These are phyloP conservation scores for Penicillium soppii DNA, from an alignment of 495 filamentous ascomycete genomes.

Conservation along the genomic window DNA sequence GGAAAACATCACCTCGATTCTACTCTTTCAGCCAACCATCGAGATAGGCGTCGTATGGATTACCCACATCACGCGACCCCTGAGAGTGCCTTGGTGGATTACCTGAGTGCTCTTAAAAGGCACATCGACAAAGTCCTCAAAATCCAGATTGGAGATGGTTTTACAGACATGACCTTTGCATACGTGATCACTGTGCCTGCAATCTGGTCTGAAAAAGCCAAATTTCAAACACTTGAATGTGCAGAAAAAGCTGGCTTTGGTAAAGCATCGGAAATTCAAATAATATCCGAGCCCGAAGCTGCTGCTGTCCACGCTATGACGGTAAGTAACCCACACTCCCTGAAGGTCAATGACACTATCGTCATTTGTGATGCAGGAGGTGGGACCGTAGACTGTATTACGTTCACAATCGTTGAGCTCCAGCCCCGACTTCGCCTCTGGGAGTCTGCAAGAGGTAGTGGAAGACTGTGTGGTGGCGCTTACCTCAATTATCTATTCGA, in stretches of 20 bases:
- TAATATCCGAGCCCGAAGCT: constrained; percentile 75
- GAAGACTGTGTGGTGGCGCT: constrained; percentile 64
- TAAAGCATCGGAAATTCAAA: constrained; percentile 53
- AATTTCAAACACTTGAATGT: constrained; percentile 61
- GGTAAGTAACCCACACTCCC: constrained; percentile 61
- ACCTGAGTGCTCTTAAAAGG: constrained; percentile 48
- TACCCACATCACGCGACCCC: constrained; percentile 45
- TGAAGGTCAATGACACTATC: constrained; percentile 64
- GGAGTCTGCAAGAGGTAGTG: constrained; percentile 63
- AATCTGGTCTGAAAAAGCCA: constrained; percentile 76
- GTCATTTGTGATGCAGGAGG: constrained; percentile 76
- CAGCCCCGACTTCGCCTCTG: constrained; percentile 50
- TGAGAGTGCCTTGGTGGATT: constrained; percentile 63
- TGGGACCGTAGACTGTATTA: constrained; percentile 73
- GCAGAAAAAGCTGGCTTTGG: constrained; percentile 71
- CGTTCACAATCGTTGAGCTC: constrained; percentile 36
- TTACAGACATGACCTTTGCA: constrained; percentile 60
- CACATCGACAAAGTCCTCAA: constrained; percentile 24
- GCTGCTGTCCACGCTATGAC: constrained; percentile 72
- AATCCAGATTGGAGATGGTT: constrained; percentile 57
- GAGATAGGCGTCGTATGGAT: constrained; percentile 30
- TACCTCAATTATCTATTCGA: constrained; percentile 72
- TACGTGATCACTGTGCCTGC: constrained; percentile 63
- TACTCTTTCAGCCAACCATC: constrained; percentile 15
- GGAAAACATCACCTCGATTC: constrained; percentile 12